Evolutionary conservation across 805 yeast species (phyloP).

Genomic region (Metschnikowia lunata): DNA sequence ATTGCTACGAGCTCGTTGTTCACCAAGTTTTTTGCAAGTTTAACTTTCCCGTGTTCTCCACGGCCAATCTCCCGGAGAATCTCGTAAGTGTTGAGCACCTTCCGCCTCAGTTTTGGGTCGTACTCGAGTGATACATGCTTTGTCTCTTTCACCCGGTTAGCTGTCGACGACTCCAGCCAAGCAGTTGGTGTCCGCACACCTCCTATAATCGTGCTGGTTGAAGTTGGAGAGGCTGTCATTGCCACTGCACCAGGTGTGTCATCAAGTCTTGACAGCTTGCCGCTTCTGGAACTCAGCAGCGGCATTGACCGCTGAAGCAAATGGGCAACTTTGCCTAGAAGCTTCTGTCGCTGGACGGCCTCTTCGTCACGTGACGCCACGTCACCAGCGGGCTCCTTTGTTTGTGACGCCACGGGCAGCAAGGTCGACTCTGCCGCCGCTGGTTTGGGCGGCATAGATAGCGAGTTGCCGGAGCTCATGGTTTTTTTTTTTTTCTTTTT

Average conservation of each 20-base stretch:
- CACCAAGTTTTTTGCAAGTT: conserved; percentile 74
- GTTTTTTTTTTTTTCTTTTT: no score
- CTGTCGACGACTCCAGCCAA: conserved; percentile 2
- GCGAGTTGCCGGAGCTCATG: conserved; percentile 7
- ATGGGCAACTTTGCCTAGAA: conserved; percentile 32
- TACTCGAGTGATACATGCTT: conserved; percentile 74
- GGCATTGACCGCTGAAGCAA: conserved; percentile 20
- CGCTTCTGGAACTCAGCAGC: neutral
- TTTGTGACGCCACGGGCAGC: conserved; percentile 5
- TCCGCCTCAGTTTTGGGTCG: conserved; percentile 80
- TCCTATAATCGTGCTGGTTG: conserved; percentile 1
- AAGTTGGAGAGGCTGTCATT: conserved; percentile 1
- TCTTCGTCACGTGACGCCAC: conserved; percentile 9
- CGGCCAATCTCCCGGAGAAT: conserved; percentile 81
- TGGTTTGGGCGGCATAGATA: conserved; percentile 4
- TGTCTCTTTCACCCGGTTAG: conserved; percentile 57
- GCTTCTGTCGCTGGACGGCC: conserved; percentile 19
- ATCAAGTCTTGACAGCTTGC: neutral
- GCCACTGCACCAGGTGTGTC: neutral
- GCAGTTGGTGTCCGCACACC: conserved; percentile 1
- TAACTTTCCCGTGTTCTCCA: conserved; percentile 99
- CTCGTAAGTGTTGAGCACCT: conserved; percentile 85
- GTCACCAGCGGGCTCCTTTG: conserved; percentile 1
- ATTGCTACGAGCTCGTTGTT: conserved; percentile 76
- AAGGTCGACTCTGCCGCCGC: conserved; percentile 2